Evolutionary conservation across 257 asterid species (phyloP).

Genomic region (Osmanthus fragrans): DNA sequence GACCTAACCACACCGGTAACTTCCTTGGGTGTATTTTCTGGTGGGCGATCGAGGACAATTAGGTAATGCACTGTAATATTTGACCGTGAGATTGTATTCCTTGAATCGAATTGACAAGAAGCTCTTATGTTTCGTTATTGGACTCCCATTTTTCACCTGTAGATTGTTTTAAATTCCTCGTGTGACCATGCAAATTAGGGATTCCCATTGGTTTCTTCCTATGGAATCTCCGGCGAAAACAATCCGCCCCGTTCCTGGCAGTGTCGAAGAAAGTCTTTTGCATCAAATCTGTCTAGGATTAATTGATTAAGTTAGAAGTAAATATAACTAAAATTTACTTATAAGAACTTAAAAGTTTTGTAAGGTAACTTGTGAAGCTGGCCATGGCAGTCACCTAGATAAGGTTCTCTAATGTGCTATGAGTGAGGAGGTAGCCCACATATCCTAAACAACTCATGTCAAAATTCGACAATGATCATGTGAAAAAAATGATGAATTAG

Average conservation of each 20-base stretch:
- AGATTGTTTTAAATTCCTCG: conserved; percentile 65
- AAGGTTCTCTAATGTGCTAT: neutral
- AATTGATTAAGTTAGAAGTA: neutral
- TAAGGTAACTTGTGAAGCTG: neutral
- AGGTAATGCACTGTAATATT: conserved; percentile 78
- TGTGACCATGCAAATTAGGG: conserved; percentile 77
- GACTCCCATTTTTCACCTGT: conserved; percentile 58
- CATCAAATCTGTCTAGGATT: conserved; percentile 43
- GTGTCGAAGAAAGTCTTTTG: conserved; percentile 57
- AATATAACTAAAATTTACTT: neutral
- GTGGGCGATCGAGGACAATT: conserved; percentile 55
- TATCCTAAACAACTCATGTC: too few relatives aligned
- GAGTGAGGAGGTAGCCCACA: neutral
- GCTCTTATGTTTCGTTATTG: conserved; percentile 84
- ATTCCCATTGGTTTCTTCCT: conserved; percentile 96
- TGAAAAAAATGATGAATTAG: too few relatives aligned
- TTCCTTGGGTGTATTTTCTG: conserved; percentile 42
- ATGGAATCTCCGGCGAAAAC: conserved; percentile 93
- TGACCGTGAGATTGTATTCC: conserved; percentile 73
- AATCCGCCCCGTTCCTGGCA: conserved; percentile 50
- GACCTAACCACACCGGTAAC: conserved; percentile 63
- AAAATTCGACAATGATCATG: too few relatives aligned
- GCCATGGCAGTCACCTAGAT: neutral
- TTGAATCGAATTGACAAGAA: conserved; percentile 68
- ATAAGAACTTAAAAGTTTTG: neutral